Evolutionary conservation across 2,329 filamentous ascomycete species (phyloP), one percentile per base, ranked within the genome.

Genomic region (Passalora sequoiae): DNA sequence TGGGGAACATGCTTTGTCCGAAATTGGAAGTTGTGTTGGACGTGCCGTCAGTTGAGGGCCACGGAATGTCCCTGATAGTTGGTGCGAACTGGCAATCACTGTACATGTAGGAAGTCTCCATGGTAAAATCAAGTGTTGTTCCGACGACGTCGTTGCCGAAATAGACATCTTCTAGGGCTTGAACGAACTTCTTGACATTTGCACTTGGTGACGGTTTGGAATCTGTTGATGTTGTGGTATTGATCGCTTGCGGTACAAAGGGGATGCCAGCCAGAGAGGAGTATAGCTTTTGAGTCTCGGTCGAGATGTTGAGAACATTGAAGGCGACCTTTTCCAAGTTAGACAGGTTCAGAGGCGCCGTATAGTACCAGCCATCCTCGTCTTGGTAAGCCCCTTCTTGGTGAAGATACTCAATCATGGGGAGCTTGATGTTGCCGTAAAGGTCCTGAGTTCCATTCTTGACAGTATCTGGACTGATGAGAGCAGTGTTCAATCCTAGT

Each of bases 361-460:
- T 27, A 25, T 32, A 10, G 25, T 30, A 40, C 38, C 24, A 30
- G 15, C 38, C 38, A 30, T 29, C 38, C 24, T 27, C 12, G 24
- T 27, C 24, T 27, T 27, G 24, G 12, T 27, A 10, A 12, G 13
- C n/a, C 9, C 13, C 6, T 21, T 15, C 38, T 8, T 4, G 10
- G 4, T 16, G 6, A 15, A 15, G 16, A 32, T 29, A n/a, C 25
- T 20, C 22, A 13, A 40, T 8, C 19, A 29, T 27, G n/a, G 38
- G 28, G 4, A 29, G 12, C 6, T 40, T n/a, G 10, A 30, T 29
- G 17, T 32, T 40, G n/a, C 25, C 28, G 25, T 9, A 30, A 4
- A 29, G 25, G 25, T 32, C 28, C 16, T 32, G 24, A 13, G 4
- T 17, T 7, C 38, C 24, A 24, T 38, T 38, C 13, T 38, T 38